Base-by-base conservation (phyloP, 1,139 yeast genomes). In the Sugiyamaella xylanicola region DNA sequence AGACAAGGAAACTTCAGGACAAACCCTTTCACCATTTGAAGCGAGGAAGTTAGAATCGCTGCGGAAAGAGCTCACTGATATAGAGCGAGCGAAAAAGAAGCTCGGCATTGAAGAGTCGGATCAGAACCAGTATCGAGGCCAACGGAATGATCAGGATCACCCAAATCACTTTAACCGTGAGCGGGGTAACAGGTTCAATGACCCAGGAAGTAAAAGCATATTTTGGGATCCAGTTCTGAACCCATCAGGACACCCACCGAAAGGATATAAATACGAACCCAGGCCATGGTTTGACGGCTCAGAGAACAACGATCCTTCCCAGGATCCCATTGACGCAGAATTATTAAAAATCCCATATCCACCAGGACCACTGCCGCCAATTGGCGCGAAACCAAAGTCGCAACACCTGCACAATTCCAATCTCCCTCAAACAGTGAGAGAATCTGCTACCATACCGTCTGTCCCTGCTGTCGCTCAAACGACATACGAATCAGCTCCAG, bases 221-320 rank as follows among this genome's bases (percentile, higher is more conserved):
- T 67, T 59, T 56, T 67, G 68, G 65, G 70, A 67, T 48, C 65
- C 67, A 2, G 58, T 59, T 11, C 50, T 64, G 36, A 67, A 66
- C 54, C 70, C 70, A 1, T 53, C 58, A 40, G 70, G 70, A 2
- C 55, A 56, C 19, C 64, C 70, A 13, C 69, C 69, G 2, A 57
- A 58, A 4, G 68, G 68, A 9, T 47, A 55, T 48, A 61, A 62
- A 3, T 59, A 60, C 43, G 54, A 54, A 4, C 54, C 55, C 21
- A 44, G 63, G 9, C 53, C 48, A 29, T 35, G 47, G 32, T 15
- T 25, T 20, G 22, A 37, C 9, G 32, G 41, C 15, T 44, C 48
- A 17, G 55, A 53, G 13, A 48, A 46, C 32, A 57, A 54, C 17
- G 66, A 64, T 1, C 54, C 56, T 7, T 66, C 21, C 15, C 20